Evolutionary conservation across 2,329 filamentous ascomycete genomes (phyloP).

Genomic region (Lizonia empirigonia): DNA sequence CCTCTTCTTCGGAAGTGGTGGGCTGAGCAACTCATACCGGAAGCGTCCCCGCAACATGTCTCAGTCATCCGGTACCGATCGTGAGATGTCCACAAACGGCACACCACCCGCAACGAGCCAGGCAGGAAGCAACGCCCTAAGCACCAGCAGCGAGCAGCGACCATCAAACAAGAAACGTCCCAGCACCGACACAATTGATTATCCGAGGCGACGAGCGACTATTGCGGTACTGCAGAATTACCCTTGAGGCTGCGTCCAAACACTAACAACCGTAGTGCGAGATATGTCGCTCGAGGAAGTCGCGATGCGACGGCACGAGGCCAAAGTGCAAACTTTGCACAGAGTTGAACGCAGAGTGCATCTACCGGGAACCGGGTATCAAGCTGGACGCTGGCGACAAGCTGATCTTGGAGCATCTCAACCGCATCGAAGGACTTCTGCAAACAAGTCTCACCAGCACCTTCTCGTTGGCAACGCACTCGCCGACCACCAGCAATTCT

Average conservation of each 20-base stretch:
- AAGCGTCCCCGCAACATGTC: conserved; percentile 52
- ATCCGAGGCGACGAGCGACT: conserved; percentile 49
- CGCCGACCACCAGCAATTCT: conserved; percentile 53
- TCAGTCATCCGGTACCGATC: conserved; percentile 49
- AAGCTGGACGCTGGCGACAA: conserved; percentile 88
- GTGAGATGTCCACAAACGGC: conserved; percentile 46
- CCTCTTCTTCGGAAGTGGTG: conserved; percentile 36
- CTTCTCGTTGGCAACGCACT: conserved; percentile 63
- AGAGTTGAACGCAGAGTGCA: conserved; percentile 79
- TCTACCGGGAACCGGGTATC: conserved; percentile 84
- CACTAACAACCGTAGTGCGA: conserved; percentile 66
- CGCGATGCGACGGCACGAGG: conserved; percentile 76
- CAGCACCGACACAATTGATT: conserved; percentile 51
- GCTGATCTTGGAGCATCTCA: conserved; percentile 78
- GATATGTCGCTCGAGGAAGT: conserved; percentile 80
- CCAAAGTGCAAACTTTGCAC: conserved; percentile 86
- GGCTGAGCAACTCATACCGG: conserved; percentile 41
- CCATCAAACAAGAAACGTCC: conserved; percentile 46
- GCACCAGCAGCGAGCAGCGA: conserved; percentile 32
- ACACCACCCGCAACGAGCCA: conserved; percentile 32
- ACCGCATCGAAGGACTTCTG: conserved; percentile 78
- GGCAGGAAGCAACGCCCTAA: conserved; percentile 39
- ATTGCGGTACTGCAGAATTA: conserved; percentile 45
- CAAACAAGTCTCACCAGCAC: conserved; percentile 68
- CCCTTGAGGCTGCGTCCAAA: not conserved